phyloP scores from a whole-genome alignment of 2,329 filamentous ascomycete genomes.

The Phoma sp. region DNA sequence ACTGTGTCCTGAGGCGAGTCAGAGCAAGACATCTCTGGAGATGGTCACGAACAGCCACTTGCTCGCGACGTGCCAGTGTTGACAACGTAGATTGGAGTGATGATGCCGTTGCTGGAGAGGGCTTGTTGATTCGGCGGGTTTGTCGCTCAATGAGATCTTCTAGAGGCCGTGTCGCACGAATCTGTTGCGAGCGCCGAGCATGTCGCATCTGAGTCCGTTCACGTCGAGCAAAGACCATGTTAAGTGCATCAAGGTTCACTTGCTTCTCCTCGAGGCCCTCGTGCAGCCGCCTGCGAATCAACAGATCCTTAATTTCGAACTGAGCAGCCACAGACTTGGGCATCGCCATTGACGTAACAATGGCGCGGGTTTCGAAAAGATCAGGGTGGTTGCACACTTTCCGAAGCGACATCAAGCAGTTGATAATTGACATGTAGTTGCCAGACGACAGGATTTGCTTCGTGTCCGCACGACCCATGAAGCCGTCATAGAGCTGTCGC shows the following conservation, averaged over 20 bases:
- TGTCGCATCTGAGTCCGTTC: conserved; percentile 67
- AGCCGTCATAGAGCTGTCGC: conserved; percentile 94
- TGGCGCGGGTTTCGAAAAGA: conserved; percentile 92
- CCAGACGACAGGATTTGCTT: conserved; percentile 87
- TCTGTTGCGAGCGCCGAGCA: conserved; percentile 46
- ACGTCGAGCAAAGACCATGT: conserved; percentile 75
- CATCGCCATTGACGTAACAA: conserved; percentile 97
- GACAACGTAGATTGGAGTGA: conserved; percentile 73
- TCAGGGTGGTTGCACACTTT: conserved; percentile 99
- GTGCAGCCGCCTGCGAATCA: conserved; percentile 73
- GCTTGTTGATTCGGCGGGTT: conserved; percentile 62
- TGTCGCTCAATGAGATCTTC: conserved; percentile 77
- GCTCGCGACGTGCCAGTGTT: conserved; percentile 72
- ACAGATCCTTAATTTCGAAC: conserved; percentile 75
- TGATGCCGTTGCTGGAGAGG: conserved; percentile 60
- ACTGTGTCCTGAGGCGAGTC: conserved; percentile 80
- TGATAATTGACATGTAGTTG: conserved; percentile 97
- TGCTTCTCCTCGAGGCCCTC: conserved; percentile 66
- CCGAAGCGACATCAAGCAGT: conserved; percentile 94
- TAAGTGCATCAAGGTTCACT: conserved; percentile 78
- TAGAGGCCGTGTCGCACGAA: conserved; percentile 72
- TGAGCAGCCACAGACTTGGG: conserved; percentile 76
- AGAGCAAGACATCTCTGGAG: conserved; percentile 82
- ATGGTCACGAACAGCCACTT: conserved; percentile 72
- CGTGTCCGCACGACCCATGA: conserved; percentile 88